Conservation (phyloP, 2,329 filamentous ascomycete genomes). For the Beauveria caledonica region DNA sequence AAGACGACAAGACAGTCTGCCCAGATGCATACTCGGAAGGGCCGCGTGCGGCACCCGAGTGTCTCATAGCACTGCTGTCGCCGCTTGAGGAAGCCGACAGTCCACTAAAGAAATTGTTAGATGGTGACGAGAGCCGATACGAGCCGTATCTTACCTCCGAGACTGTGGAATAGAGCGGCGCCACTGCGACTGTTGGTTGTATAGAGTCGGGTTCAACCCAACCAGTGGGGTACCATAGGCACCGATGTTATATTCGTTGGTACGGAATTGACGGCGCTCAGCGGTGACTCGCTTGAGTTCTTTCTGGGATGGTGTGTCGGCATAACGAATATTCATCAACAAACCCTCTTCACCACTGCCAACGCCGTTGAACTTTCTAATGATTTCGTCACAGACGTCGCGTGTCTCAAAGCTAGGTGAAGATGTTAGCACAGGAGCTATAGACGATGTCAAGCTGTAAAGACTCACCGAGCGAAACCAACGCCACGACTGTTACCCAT, state of each 20-base stretch:
- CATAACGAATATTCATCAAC: slow-evolving; percentile 88
- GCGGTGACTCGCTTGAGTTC: slow-evolving; percentile 93
- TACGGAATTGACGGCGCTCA: slow-evolving; percentile 89
- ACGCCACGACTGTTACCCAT: slow-evolving; percentile 93
- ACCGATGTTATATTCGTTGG: slow-evolving; percentile 84
- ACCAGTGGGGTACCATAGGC: slow-evolving; percentile 58
- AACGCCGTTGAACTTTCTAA: slow-evolving; percentile 76
- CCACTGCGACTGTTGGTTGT: slow-evolving; percentile 30
- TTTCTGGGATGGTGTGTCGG: slow-evolving; percentile 95
- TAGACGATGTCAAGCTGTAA: background rate
- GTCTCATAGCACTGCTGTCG: slow-evolving; percentile 20
- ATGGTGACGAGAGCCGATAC: background rate
- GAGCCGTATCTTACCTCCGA: slow-evolving; percentile 21
- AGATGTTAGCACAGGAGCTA: slow-evolving; percentile 16
- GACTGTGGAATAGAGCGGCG: slow-evolving; percentile 23
- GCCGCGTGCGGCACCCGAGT: slow-evolving; percentile 25
- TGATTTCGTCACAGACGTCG: slow-evolving; percentile 83
- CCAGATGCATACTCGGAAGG: slow-evolving; percentile 28
- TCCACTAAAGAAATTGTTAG: slow-evolving; percentile 15
- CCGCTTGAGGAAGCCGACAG: slow-evolving; percentile 23
- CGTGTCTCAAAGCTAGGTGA: slow-evolving; percentile 71
- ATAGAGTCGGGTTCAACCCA: slow-evolving; percentile 37
- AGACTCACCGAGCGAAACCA: slow-evolving; percentile 81
- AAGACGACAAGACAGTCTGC: slow-evolving; percentile 17
- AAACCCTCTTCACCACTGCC: slow-evolving; percentile 69